Evolutionary conservation across 805 yeast species (phyloP).

Genomic region (Candida sphagnicola): DNA sequence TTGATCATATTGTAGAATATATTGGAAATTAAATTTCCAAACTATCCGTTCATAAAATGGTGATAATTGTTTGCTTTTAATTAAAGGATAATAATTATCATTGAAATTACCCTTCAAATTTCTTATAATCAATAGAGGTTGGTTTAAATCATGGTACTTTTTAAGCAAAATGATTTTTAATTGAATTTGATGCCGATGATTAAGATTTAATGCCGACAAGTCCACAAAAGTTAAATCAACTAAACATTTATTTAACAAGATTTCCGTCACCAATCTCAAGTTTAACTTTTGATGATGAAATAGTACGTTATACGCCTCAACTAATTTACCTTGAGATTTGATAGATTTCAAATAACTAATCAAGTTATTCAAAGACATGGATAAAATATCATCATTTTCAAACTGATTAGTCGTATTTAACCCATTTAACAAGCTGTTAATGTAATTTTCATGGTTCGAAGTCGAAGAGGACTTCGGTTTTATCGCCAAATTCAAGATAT

Average conservation of each 20-base stretch:
- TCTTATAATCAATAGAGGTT: slow-evolving; percentile 28
- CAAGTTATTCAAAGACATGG: slow-evolving; percentile 15
- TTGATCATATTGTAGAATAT: slow-evolving; percentile 19
- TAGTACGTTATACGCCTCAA: slow-evolving; percentile 19
- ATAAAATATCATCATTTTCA: slow-evolving; percentile 10
- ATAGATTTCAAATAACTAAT: slow-evolving; percentile 15
- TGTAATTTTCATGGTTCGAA: slow-evolving; percentile 5
- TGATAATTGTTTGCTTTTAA: slow-evolving; percentile 16
- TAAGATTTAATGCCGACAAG: slow-evolving; percentile 10
- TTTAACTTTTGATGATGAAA: slow-evolving; percentile 23
- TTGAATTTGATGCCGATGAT: slow-evolving; percentile 19
- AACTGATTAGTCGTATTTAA: slow-evolving; percentile 10
- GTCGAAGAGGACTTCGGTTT: neutral
- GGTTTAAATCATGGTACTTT: slow-evolving; percentile 31
- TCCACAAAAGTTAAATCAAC: slow-evolving; percentile 18
- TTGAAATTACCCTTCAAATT: slow-evolving; percentile 25
- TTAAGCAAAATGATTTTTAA: slow-evolving; percentile 30
- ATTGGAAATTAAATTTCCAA: slow-evolving; percentile 40
- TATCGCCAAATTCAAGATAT: slow-evolving; percentile 7
- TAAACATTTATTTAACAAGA: slow-evolving; percentile 24
- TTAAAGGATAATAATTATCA: slow-evolving; percentile 20
- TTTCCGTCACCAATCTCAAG: slow-evolving; percentile 20
- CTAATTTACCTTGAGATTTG: slow-evolving; percentile 14
- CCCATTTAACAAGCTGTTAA: slow-evolving; percentile 23
- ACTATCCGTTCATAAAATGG: slow-evolving; percentile 39